These are phyloP conservation scores for Clavispora phyllophila DNA, from an alignment of 805 yeast genomes.

Conservation along the genomic window DNA sequence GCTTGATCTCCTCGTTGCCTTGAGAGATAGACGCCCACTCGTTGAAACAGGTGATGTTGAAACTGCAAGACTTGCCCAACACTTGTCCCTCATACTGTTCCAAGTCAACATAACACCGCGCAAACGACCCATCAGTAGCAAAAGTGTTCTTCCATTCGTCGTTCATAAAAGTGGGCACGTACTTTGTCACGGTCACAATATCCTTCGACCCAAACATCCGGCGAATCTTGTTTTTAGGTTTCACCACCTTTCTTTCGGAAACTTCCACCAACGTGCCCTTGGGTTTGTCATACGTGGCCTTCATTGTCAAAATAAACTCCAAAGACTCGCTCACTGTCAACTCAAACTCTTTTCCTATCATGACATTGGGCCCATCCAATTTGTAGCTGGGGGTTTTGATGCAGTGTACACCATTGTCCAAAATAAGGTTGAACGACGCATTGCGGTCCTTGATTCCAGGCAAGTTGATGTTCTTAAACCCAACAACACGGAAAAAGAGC, in stretches of 20 bases:
- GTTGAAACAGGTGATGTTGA: slow-evolving; percentile 61
- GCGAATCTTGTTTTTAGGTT: slow-evolving; percentile 41
- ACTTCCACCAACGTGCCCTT: slow-evolving; percentile 54
- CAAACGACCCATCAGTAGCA: slow-evolving; percentile 89
- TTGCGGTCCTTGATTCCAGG: slow-evolving; percentile 42
- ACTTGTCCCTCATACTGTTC: slow-evolving; percentile 52
- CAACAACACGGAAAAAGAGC: slow-evolving; percentile 47
- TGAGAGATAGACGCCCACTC: slow-evolving; percentile 61
- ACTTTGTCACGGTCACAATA: slow-evolving; percentile 44
- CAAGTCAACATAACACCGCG: slow-evolving; percentile 65
- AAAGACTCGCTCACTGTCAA: slow-evolving; percentile 55
- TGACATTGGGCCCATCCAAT: slow-evolving; percentile 25
- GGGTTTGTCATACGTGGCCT: slow-evolving; percentile 53
- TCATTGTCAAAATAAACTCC: slow-evolving; percentile 68
- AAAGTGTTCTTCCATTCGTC: slow-evolving; percentile 62
- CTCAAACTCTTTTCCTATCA: slow-evolving; percentile 74
- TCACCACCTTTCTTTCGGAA: slow-evolving; percentile 48
- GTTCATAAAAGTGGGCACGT: slow-evolving; percentile 44
- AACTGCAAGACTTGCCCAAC: slow-evolving; percentile 47
- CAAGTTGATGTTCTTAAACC: slow-evolving; percentile 41
- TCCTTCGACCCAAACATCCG: slow-evolving; percentile 46
- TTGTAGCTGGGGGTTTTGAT: slow-evolving; percentile 57
- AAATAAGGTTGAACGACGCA: slow-evolving; percentile 47
- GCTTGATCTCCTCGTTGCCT: slow-evolving; percentile 24
- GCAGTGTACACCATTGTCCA: slow-evolving; percentile 81